These are phyloP conservation scores for Apiotrichum siamense DNA, from an alignment of 1,284 basidiomycete species.

Conservation along the genomic window DNA sequence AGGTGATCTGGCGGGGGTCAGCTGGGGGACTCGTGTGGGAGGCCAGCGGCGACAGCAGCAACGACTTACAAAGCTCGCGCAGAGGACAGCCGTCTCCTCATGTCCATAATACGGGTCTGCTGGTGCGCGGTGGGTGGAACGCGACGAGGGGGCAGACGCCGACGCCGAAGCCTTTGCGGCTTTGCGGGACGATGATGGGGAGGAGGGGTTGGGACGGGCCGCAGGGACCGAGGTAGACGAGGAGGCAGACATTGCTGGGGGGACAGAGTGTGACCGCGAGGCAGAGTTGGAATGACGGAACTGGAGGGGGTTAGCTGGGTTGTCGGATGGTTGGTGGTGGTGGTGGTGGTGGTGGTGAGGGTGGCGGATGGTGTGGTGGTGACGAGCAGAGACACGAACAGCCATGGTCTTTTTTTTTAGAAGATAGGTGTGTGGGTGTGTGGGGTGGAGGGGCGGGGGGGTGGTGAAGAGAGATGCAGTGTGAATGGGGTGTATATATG, in stretches of 20 bases:
- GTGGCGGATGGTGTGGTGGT: too few species aligned
- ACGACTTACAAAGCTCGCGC: slow-evolving; percentile 66
- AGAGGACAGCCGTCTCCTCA: slow-evolving; percentile 59
- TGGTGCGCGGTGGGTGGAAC: slow-evolving; percentile 22
- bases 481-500: too few species aligned
- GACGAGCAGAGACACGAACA: too few species aligned
- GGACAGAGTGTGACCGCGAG: neutral
- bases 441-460: too few species aligned
- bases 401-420: too few species aligned
- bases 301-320: too few species aligned
- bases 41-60: neutral
- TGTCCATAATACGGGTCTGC: slow-evolving; percentile 73
- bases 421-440: too few species aligned
- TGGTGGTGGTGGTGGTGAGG: too few species aligned
- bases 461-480: too few species aligned
- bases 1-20: slow-evolving; percentile 46
- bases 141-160: slow-evolving; percentile 35
- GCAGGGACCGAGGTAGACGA: slow-evolving; percentile 25
- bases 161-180: slow-evolving; percentile 39
- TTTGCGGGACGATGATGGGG: slow-evolving; percentile 39
- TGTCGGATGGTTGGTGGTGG: too few species aligned
- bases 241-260: slow-evolving; percentile 19
- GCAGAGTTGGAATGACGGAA: neutral
- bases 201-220: slow-evolving; percentile 34
- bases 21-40: too few species aligned